Evolutionary conservation across 495 filamentous ascomycete species (phyloP), one percentile per base, ranked within the genome.

Genomic region (Physcia stellaris): DNA sequence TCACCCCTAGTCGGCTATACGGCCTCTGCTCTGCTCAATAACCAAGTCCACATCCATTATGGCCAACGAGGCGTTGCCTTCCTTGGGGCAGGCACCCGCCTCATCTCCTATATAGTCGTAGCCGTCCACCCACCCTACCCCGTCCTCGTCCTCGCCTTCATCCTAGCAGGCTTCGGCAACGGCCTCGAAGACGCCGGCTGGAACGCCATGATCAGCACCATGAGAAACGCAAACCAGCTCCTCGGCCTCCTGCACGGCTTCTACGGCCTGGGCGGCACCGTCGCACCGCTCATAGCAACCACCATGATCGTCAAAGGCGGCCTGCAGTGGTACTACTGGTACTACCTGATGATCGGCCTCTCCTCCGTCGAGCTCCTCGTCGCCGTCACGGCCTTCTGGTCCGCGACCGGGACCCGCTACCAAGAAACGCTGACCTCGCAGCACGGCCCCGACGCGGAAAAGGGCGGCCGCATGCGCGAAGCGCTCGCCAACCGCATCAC

Each of bases 21-120:
- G 4, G 37, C 60, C 4, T 63, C 73, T 2, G 71, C 75, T 1
- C 51, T 75, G 4, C 56, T 74, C n/a, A 75, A 75, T 47, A 72
- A 75, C 46, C 47, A 51, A 2, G 60, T 80, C 37, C 74, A 80
- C 53, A 48, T 61, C 32, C 54, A 55, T 21, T 58, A 79, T 37
- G 86, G 86, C 12, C 84, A 85, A 32, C 74, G 75, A 0, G 86
- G 85, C 10, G 70, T 88, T 2, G 82, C 82, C 22, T 39, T 80
- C 32, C 57, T 88, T 12, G 73, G 60, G 1, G 79, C 83, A 0
- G 37, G 55, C 1, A 79, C 70, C 53, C 77, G 81, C 40, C 45
- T 88, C 4, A 48, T 81, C 11, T 69, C 80, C 19, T 78, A 75
- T 46, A 55, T 73, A 26, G 58, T 80, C 49, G 71, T 75, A 46